A percentile compares a stretch with the other conserved stretches of the same genome.
phyloP scores from a whole-genome alignment of 2,329 filamentous ascomycete genomes.

The Fusarium sp. region DNA sequence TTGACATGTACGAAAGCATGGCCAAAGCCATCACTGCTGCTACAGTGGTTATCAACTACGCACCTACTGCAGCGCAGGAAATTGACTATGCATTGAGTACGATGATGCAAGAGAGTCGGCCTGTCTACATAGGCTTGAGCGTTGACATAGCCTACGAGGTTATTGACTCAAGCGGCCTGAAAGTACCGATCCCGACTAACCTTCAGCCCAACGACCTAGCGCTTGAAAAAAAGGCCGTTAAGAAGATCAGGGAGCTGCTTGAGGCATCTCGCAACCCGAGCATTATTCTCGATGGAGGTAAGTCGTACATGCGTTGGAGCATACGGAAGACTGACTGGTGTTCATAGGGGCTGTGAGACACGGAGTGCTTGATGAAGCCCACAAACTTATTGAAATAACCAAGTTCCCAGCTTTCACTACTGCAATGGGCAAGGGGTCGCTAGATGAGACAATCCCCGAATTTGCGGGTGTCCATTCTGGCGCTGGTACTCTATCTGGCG shows the following conservation, averaged over 20 bases:
- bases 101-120: constrained; percentile 4
- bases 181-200: neutral
- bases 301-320: neutral
- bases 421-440: neutral
- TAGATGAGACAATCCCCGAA: neutral
- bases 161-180: neutral
- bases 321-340: neutral
- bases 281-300: neutral
- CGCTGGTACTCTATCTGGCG: neutral
- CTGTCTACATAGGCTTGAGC: neutral
- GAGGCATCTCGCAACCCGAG: neutral
- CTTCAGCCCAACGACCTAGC: neutral
- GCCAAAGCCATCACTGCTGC: neutral
- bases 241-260: neutral
- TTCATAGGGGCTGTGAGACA: neutral
- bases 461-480: constrained; percentile 1
- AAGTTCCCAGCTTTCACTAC: constrained; percentile 2
- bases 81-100: neutral
- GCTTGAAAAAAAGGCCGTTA: neutral
- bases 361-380: neutral
- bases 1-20: constrained; percentile 9
- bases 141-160: constrained; percentile 1
- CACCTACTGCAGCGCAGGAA: neutral
- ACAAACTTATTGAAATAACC: neutral
- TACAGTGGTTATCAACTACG: neutral